Conservation (phyloP, 306 rosid species). For the Trifolium fragiferum region DNA sequence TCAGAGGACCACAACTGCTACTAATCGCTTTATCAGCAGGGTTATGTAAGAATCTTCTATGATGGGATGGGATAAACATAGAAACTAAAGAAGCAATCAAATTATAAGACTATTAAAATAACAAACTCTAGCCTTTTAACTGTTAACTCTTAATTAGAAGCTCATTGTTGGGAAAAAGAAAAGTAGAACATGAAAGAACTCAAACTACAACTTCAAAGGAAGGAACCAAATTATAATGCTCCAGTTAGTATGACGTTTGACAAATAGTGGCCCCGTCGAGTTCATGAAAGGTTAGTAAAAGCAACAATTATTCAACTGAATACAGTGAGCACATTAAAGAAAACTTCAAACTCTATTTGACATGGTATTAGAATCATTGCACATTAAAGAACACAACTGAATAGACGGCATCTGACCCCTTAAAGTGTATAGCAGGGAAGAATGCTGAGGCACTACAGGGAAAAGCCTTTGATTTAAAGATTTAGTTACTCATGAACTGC, state of each 20-base stretch:
- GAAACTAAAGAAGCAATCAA: background rate
- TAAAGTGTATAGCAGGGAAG: background rate
- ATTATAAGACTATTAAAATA: background rate
- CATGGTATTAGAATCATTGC: slow-evolving; percentile 2
- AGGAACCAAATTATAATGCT: slow-evolving; percentile 6
- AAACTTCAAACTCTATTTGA: background rate
- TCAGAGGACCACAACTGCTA: background rate
- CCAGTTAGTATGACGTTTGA: background rate
- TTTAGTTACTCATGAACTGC: background rate
- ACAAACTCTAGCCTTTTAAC: slow-evolving; percentile 18
- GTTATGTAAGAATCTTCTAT: too few species aligned
- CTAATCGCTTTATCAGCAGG: background rate
- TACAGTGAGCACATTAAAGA: background rate
- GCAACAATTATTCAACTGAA: background rate
- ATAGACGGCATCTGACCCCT: background rate
- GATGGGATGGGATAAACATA: too few species aligned
- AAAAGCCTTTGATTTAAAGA: background rate
- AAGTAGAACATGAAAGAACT: background rate
- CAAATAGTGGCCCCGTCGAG: slow-evolving; percentile 15
- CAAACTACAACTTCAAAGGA: background rate
- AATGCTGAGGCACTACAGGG: background rate
- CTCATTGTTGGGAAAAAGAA: background rate
- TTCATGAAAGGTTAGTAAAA: slow-evolving; percentile 1
- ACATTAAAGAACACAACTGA: background rate
- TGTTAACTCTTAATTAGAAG: background rate